Evolutionary conservation across 345 rosid species (phyloP), one percentile per base, ranked within the genome.

Genomic region (Pugionium cornutum): DNA sequence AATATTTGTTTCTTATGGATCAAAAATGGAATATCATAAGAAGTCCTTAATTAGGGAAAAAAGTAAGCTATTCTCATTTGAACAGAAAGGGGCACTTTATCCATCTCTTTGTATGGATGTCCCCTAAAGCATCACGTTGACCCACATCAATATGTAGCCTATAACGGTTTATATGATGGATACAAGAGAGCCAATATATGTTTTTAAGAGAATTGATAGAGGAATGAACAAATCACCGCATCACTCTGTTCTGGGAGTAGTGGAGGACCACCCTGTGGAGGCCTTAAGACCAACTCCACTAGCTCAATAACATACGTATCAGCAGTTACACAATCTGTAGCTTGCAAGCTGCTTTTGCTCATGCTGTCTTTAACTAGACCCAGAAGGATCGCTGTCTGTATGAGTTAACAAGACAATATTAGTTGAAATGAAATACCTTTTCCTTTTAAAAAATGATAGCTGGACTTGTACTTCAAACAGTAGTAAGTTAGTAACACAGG

Each of bases 201-300:
- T 8, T 9, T 30, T 7, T 9, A 56, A 51, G 6, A 32, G 11
- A 6, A n/a, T 27, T 30, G n/a, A 54, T 6, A 67, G 33, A 53
- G 6, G 55, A 67, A 39, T 9, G 64, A 45, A 62, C 48, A 58
- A 58, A 29, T 56, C 74, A 90, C 99, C 76, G 83, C 84, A 74
- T 94, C 99, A 27, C 85, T 76, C 55, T 82, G 77, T 51, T 90
- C 95, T 0, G 92, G 97, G 79, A 90, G 82, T 64, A 71, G 55
- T 25, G 97, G 95, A 70, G 95, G 96, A 58, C 97, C 96, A 42
- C 99, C 96, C 34, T 63, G 67, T 26, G 85, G 74, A 77, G 97
- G 97, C 76, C 76, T 78, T 77, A 94, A 81, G 72, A 90, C 83
- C 35, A 79, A 41, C 80, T 85, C 92, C 62, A 90, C 83, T 51